These are phyloP conservation scores for Saksenaea oblongispora DNA, from an alignment of 371 early-diverging fungal species.

Conservation along the genomic window DNA sequence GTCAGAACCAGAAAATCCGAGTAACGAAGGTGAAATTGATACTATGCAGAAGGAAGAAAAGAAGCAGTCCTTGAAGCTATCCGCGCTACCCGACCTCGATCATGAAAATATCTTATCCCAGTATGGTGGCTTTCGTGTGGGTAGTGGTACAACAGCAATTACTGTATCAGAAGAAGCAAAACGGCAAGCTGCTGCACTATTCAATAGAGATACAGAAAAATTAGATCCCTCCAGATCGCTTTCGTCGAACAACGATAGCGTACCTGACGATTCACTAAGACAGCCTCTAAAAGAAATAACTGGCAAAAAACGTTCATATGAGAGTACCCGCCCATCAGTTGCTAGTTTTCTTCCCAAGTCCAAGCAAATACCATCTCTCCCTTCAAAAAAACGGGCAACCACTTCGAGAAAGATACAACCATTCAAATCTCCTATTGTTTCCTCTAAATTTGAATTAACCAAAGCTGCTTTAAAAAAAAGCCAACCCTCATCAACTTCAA, in stretches of 20 bases:
- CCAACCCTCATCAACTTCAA: not conserved
- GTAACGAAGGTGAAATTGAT: not conserved
- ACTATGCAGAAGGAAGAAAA: not conserved
- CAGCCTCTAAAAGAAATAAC: not conserved
- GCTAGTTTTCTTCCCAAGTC: not conserved
- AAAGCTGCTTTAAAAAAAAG: constrained; percentile 26
- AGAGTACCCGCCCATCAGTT: not conserved
- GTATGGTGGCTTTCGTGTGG: constrained; percentile 32
- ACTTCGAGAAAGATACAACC: constrained; percentile 15
- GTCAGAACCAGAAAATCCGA: not conserved
- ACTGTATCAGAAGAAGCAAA: constrained; percentile 27
- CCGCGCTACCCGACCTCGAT: constrained; percentile 8
- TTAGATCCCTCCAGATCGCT: constrained; percentile 5
- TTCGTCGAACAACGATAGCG: not conserved
- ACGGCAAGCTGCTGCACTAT: constrained; percentile 23
- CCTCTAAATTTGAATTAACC: constrained; percentile 29
- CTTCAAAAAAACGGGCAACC: not conserved
- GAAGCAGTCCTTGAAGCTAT: not conserved
- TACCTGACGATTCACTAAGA: not conserved
- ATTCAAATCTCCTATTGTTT: constrained; percentile 42
- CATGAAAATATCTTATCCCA: constrained; percentile 20
- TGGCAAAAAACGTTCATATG: not conserved
- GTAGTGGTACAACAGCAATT: constrained; percentile 7
- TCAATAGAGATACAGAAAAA: constrained; percentile 12
- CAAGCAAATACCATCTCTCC: not conserved